Evolutionary conservation across 805 yeast genomes (phyloP).

Genomic region (Kodamaea leandrae): DNA sequence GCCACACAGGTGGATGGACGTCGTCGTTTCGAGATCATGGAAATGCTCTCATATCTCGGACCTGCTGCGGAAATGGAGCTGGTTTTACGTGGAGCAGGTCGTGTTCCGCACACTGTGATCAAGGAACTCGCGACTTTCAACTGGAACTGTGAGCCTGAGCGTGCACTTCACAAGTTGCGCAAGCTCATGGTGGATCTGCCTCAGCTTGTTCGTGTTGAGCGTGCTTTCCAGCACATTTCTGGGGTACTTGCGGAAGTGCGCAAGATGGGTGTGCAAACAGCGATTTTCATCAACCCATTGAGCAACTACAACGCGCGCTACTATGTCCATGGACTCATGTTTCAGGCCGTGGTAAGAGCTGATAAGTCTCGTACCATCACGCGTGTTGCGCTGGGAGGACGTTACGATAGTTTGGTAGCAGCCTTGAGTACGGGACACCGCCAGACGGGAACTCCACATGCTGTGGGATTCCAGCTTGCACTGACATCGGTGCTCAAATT

Average conservation of each 20-base stretch:
- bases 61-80: slow-evolving; percentile 58
- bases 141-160: slow-evolving; percentile 66
- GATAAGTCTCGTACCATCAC: slow-evolving; percentile 45
- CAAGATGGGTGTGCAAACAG: slow-evolving; percentile 56
- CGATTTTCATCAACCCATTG: slow-evolving; percentile 71
- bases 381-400: slow-evolving; percentile 84
- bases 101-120: slow-evolving; percentile 74
- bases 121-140: slow-evolving; percentile 81
- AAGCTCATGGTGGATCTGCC: slow-evolving; percentile 77
- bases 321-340: slow-evolving; percentile 81
- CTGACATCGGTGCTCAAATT: slow-evolving; percentile 39
- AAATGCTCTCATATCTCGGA: slow-evolving; percentile 74
- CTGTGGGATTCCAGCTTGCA: slow-evolving; percentile 86
- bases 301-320: slow-evolving; percentile 79
- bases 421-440: slow-evolving; percentile 51
- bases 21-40: slow-evolving; percentile 65
- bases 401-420: slow-evolving; percentile 75
- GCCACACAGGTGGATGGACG: slow-evolving; percentile 64
- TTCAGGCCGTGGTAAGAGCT: slow-evolving; percentile 74
- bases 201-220: slow-evolving; percentile 55
- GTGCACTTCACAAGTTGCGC: slow-evolving; percentile 59
- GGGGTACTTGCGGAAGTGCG: slow-evolving; percentile 55
- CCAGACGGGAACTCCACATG: slow-evolving; percentile 38
- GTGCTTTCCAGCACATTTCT: slow-evolving; percentile 57
- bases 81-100: slow-evolving; percentile 30